Percentiles rank a stretch among this genome's conserved stretches.
phyloP scores from a whole-genome alignment of 352 stramenopile species.

The Phytopythium sindhum region DNA sequence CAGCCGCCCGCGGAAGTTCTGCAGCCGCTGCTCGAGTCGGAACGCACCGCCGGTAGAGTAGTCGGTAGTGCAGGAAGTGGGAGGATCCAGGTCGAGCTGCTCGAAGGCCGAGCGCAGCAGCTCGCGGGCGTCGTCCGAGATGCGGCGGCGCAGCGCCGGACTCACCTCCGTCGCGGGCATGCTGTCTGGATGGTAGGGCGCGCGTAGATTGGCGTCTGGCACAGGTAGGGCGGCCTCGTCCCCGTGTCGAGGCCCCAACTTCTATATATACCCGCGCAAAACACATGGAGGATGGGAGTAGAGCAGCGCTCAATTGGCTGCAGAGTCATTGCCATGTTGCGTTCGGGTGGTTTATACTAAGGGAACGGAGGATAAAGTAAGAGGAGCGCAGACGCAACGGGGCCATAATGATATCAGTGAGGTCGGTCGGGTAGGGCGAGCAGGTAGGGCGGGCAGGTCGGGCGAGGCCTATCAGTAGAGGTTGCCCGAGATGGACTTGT shows the following conservation, averaged over 20 bases:
- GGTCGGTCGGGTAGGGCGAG: background rate
- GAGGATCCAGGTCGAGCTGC: conserved; percentile 7
- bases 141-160: conserved; percentile 36
- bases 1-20: conserved; percentile 43
- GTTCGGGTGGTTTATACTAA: background rate
- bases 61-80: conserved; percentile 25
- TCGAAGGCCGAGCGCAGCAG: conserved; percentile 38
- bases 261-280: background rate
- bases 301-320: background rate
- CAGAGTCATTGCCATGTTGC: background rate
- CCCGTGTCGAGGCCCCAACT: too few relatives aligned
- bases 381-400: background rate
- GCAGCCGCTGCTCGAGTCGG: conserved; percentile 32
- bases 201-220: too few relatives aligned
- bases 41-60: conserved; percentile 32
- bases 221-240: too few relatives aligned
- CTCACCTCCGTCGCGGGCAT: conserved; percentile 56
- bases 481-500: conserved; percentile 52
- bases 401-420: background rate
- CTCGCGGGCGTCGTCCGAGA: conserved; percentile 61
- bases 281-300: background rate
- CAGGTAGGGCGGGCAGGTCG: background rate
- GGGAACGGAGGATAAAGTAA: background rate
- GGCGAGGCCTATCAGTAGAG: conserved; percentile 6
- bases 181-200: background rate